phyloP scores from a whole-genome alignment of 192 early-diverging fungal species.

The Entophlyctis luteolus region DNA sequence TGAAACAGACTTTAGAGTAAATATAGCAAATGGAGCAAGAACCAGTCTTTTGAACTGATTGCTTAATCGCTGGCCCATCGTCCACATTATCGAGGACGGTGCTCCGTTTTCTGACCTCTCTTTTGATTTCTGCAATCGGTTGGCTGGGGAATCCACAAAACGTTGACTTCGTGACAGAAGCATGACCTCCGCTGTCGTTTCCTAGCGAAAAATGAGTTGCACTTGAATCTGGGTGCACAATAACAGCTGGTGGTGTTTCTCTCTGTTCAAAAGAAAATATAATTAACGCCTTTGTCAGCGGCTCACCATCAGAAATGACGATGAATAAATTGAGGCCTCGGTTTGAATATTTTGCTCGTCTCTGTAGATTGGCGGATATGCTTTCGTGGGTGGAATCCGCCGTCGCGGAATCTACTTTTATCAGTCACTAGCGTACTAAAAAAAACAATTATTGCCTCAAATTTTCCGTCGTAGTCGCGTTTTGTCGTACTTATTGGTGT shows the following conservation, averaged over 20 bases:
- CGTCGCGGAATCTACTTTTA: background rate
- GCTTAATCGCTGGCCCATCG: slow-evolving; percentile 5
- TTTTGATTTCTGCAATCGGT: slow-evolving; percentile 4
- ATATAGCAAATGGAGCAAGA: background rate
- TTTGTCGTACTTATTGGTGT: slow-evolving; percentile 13
- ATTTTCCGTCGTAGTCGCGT: slow-evolving; percentile 7
- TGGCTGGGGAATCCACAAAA: slow-evolving; percentile 1
- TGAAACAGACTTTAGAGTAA: background rate
- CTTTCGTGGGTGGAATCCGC: background rate
- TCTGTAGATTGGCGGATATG: slow-evolving; percentile 20
- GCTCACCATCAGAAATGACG: background rate
- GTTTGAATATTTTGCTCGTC: background rate
- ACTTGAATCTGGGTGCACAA: slow-evolving; percentile 5
- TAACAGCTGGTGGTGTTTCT: background rate
- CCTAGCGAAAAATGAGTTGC: slow-evolving; percentile 21
- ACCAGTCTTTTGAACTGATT: slow-evolving; percentile 7
- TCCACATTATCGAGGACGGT: slow-evolving; percentile 24
- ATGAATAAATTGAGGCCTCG: slow-evolving; percentile 1
- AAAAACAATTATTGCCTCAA: background rate
- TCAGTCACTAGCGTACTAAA: too few relatives aligned
- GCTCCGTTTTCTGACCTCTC: slow-evolving; percentile 3
- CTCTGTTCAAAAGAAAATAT: background rate
- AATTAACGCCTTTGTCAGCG: too few relatives aligned
- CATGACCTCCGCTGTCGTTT: background rate
- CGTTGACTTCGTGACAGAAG: background rate